Base-by-base conservation (phyloP, 1,284 basidiomycete genomes). In the Malassezia brasiliensis region DNA sequence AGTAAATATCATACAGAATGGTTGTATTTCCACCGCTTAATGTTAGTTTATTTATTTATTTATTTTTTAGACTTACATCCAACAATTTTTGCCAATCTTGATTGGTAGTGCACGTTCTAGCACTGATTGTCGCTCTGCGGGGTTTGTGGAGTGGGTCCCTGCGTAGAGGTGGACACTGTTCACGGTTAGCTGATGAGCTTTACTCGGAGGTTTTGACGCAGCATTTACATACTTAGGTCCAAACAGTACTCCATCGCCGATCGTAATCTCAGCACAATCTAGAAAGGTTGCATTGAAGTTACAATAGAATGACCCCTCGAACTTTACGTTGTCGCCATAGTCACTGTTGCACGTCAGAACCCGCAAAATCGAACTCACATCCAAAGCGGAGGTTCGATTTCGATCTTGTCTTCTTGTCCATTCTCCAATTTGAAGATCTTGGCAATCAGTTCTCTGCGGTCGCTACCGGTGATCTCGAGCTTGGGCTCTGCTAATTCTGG, bases 51-150 rank as follows among this genome's bases (percentile, higher is more conserved):
- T n/a, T n/a, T n/a, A n/a, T n/a, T 19, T 32, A 30, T 28, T 46
- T 30, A 3, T 15, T 42, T 2, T 46, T 30, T 5, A 19, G 12
- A 54, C 57, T 19, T 52, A 59, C 53, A 65, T 38, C 65, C 65
- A 67, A 9, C 37, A 37, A 38, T 64, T 51, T 10, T 47, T 35
- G 15, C 65, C 65, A 35, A 67, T 63, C 31, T 35, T 45, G 36
- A 67, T 46, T 14, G 65, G 63, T n/a, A 65, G 38, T n/a, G 65
- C 64, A 4, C 63, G 38, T 34, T 67, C 65, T 3, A 59, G 28
- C 2, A 57, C 56, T 9, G 45, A 31, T n/a, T 53, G 34, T 5
- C 65, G 54, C 41, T 67, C 65, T 1, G 34, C n/a, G n/a, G 59
- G 25, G 14, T 53, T 41, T 0, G 46, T 52, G 6, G 63, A 61